Evolutionary conservation across 345 rosid species (phyloP).

Genomic region (Dipteronia dyeriana): DNA sequence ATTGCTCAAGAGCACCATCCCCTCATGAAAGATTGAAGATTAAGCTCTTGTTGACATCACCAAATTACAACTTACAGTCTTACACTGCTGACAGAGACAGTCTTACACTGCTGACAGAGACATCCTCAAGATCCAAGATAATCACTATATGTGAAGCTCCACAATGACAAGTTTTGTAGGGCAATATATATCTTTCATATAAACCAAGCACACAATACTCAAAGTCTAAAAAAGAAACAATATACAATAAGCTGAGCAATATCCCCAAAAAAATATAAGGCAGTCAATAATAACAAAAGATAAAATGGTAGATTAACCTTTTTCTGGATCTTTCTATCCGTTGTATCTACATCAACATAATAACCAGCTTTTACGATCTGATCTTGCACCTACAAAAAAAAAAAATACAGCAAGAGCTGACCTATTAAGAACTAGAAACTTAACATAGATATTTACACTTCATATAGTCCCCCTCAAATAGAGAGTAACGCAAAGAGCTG

Average conservation of each 20-base stretch:
- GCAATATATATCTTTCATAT: background rate
- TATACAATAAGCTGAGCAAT: background rate
- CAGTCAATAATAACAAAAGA: background rate
- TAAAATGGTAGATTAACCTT: constrained; percentile 50
- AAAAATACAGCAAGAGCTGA: constrained; percentile 17
- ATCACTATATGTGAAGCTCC: background rate
- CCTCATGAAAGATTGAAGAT: background rate
- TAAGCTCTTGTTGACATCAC: constrained; percentile 1
- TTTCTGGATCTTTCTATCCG: constrained; percentile 87
- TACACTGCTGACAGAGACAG: background rate
- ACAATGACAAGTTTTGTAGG: background rate
- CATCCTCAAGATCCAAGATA: background rate
- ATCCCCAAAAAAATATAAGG: background rate
- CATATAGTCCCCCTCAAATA: background rate
- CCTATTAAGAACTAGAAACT: background rate
- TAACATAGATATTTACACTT: background rate
- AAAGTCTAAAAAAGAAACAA: background rate
- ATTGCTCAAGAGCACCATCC: background rate
- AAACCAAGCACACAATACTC: background rate
- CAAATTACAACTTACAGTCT: constrained; percentile 5
- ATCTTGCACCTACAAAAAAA: constrained; percentile 51
- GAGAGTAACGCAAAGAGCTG: background rate
- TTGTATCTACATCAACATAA: constrained; percentile 72
- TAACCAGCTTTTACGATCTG: constrained; percentile 72
- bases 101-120: background rate